Evolutionary conservation across 108 stramenopile species (phyloP).

Genomic region (Fragilariopsis cylindrus): DNA sequence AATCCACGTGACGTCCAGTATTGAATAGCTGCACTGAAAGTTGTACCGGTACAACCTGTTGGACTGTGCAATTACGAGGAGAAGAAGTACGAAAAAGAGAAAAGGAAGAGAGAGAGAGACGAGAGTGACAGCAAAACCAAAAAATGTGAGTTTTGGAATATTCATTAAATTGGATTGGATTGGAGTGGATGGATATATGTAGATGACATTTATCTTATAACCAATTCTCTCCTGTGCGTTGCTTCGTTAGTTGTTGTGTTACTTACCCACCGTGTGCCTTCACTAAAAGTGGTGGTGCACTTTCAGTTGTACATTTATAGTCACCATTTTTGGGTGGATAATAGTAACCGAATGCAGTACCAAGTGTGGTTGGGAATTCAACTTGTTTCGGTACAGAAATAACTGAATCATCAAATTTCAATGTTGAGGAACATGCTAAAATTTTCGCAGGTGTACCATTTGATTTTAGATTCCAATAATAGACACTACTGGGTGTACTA

Average conservation of each 20-base stretch:
- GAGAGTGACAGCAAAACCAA: too few species aligned
- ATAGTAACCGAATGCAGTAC: conserved; percentile 65
- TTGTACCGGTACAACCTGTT: conserved; percentile 53
- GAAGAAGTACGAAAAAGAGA: too few species aligned
- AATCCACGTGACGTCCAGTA: conserved; percentile 85
- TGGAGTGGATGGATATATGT: too few species aligned
- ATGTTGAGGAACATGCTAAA: conserved; percentile 51
- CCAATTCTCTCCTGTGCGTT: not conserved
- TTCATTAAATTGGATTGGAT: too few species aligned
- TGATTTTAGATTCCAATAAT: conserved; percentile 51
- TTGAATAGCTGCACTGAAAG: conserved; percentile 73
- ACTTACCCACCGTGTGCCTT: conserved; percentile 78
- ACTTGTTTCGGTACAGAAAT: conserved; percentile 61
- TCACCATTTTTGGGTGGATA: conserved; percentile 66
- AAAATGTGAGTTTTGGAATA: too few species aligned
- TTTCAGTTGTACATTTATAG: conserved; percentile 39
- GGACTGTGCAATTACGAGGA: not conserved
- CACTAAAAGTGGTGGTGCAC: conserved; percentile 71
- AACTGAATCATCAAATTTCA: conserved; percentile 41
- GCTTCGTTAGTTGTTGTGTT: not conserved
- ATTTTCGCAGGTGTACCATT: conserved; percentile 30
- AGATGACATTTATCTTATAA: too few species aligned
- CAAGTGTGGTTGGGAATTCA: conserved; percentile 61
- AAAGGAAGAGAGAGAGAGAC: too few species aligned
- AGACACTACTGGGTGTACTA: conserved; percentile 49